phyloP scores from a whole-genome alignment of 2,329 filamentous ascomycete species.

The Claviceps pazoutovae region DNA sequence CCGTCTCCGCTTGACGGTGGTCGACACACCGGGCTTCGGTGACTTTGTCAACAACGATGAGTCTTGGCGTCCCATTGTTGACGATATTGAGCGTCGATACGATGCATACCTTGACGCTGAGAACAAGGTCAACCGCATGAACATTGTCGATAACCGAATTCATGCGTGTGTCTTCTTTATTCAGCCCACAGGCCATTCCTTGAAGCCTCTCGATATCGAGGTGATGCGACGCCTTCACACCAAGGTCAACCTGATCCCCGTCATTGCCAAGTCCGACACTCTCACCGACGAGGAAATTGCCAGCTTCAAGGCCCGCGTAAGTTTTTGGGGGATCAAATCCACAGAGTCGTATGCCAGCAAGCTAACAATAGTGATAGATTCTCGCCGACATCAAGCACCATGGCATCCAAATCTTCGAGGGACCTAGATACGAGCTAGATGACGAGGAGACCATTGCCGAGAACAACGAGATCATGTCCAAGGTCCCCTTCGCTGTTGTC shows the following conservation, averaged over 20 bases:
- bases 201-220: conserved; percentile 97
- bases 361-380: conserved; percentile 46
- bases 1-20: conserved; percentile 86
- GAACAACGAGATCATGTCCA: conserved; percentile 99
- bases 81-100: conserved; percentile 98
- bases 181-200: conserved; percentile 92
- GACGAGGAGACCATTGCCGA: conserved; percentile 99
- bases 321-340: conserved; percentile 22
- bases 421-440: conserved; percentile 93
- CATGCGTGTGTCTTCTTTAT: conserved; percentile 99
- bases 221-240: conserved; percentile 98
- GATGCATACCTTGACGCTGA: conserved; percentile 97
- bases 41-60: conserved; percentile 99
- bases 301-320: conserved; percentile 89
- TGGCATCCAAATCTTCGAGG: conserved; percentile 97
- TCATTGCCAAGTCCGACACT: conserved; percentile 97
- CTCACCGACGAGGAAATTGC: conserved; percentile 92
- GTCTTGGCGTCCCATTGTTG: conserved; percentile 96
- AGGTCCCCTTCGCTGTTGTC: conserved; percentile 96
- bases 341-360: not conserved
- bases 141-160: conserved; percentile 98
- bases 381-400: conserved; percentile 93
- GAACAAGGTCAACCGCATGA: conserved; percentile 99
- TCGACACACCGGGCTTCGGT: conserved; percentile 94
- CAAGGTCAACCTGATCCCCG: conserved; percentile 99